These are phyloP conservation scores for Fistulina hepatica DNA, from an alignment of 1,284 basidiomycete genomes.

Conservation along the genomic window DNA sequence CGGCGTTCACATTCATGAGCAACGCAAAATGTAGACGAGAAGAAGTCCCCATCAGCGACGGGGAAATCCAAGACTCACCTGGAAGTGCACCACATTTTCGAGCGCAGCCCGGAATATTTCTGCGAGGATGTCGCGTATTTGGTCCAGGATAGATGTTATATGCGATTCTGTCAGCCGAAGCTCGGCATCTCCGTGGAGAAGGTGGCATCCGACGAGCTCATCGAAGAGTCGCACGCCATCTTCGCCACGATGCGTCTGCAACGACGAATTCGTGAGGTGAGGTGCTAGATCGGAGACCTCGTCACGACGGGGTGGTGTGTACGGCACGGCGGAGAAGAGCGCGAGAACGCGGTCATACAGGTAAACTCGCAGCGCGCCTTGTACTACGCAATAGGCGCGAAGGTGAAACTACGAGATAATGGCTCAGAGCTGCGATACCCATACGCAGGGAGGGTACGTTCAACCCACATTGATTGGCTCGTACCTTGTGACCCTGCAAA, in stretches of 20 bases:
- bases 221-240: constrained; percentile 63
- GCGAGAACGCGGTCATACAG: constrained; percentile 80
- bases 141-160: constrained; percentile 44
- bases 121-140: constrained; percentile 58
- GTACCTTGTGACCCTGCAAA: constrained; percentile 57
- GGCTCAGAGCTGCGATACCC: constrained; percentile 7
- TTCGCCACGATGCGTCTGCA: constrained; percentile 68
- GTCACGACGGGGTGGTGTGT: constrained; percentile 31
- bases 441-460: constrained; percentile 8
- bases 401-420: constrained; percentile 71
- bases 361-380: constrained; percentile 68
- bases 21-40: constrained; percentile 2
- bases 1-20: constrained; percentile 1
- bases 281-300: constrained; percentile 48
- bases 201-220: constrained; percentile 59
- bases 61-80: constrained; percentile 36
- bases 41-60: neutral
- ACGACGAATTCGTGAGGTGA: constrained; percentile 93
- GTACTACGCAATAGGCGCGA: constrained; percentile 85
- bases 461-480: too few species aligned
- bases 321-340: constrained; percentile 70
- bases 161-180: constrained; percentile 30
- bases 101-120: constrained; percentile 83
- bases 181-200: constrained; percentile 30
- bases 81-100: constrained; percentile 79